Conservation (phyloP, 1,139 yeast genomes). For the Geotrichum phurueaensis region DNA sequence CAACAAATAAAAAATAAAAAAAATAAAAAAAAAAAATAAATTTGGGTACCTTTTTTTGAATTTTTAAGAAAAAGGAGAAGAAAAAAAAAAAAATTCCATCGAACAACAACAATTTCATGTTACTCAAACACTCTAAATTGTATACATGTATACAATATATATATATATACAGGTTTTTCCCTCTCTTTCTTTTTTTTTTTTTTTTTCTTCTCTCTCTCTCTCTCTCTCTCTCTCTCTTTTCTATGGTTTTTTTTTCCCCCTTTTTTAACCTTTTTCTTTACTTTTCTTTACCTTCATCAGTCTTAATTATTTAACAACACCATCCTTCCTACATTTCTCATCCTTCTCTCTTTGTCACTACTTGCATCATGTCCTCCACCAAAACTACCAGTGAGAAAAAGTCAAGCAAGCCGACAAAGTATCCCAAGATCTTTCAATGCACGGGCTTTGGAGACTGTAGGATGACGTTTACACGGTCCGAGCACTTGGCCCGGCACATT, state of each 20-base stretch:
- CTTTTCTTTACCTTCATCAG: background rate
- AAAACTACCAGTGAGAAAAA: background rate
- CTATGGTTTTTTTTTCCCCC: conserved; percentile 35
- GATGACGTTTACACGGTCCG: conserved; percentile 84
- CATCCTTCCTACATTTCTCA: background rate
- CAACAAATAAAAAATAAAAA: background rate
- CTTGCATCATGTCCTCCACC: background rate
- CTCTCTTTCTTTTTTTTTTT: background rate
- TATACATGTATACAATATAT: background rate
- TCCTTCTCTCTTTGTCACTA: background rate
- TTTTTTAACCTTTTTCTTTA: background rate
- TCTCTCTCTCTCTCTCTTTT: no score
- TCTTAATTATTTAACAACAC: background rate
- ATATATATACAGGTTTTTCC: background rate
- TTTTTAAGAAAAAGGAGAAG: background rate
- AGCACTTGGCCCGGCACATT: conserved; percentile 87
- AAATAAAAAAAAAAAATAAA: background rate
- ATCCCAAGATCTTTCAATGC: conserved; percentile 64
- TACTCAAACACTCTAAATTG: background rate
- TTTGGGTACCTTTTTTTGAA: background rate
- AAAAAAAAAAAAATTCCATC: background rate
- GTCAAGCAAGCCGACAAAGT: conserved; percentile 30
- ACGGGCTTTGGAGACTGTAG: conserved; percentile 80
- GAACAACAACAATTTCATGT: background rate
- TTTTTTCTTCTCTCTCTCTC: conserved; percentile 35